Conservation (phyloP, 169 alveolate genomes). For the Perkinsus olseni region DNA sequence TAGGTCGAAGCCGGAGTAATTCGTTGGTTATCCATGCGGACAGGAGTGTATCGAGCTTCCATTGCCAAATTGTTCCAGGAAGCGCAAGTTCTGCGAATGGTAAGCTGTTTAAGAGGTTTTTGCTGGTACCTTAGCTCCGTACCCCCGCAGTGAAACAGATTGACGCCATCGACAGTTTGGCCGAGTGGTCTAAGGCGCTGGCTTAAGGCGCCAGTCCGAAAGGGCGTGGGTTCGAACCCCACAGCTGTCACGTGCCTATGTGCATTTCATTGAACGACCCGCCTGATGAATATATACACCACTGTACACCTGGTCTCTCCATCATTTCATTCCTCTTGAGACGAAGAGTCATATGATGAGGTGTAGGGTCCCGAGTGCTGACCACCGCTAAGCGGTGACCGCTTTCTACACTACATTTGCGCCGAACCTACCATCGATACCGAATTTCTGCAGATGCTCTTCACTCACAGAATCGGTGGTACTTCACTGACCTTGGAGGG, state of each 20-base stretch:
- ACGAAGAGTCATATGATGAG: too few relatives aligned
- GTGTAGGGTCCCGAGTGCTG: too few relatives aligned
- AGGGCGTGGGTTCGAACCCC: constrained; percentile 99
- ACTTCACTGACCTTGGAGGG: not conserved
- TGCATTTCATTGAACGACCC: too few relatives aligned
- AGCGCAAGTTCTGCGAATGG: not conserved
- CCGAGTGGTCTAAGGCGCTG: constrained; percentile 98
- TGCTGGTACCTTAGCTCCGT: not conserved
- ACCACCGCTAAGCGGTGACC: too few relatives aligned
- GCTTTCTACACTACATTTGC: not conserved
- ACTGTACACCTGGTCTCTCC: too few relatives aligned
- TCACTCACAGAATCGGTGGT: not conserved
- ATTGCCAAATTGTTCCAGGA: not conserved
- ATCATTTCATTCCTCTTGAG: too few relatives aligned
- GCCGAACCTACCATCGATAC: not conserved
- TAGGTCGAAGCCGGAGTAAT: not conserved
- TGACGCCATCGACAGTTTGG: constrained; percentile 60
- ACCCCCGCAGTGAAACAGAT: not conserved
- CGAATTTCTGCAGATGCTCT: not conserved
- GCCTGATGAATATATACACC: too few relatives aligned
- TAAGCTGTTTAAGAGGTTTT: not conserved
- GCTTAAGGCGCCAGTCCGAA: constrained; percentile 95
- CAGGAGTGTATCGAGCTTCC: not conserved
- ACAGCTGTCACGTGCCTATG: constrained; percentile 69
- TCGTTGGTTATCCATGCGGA: not conserved